Evolutionary conservation across 345 rosid species (phyloP), one percentile per base, ranked within the genome.

Genomic region (Camelina laxa): DNA sequence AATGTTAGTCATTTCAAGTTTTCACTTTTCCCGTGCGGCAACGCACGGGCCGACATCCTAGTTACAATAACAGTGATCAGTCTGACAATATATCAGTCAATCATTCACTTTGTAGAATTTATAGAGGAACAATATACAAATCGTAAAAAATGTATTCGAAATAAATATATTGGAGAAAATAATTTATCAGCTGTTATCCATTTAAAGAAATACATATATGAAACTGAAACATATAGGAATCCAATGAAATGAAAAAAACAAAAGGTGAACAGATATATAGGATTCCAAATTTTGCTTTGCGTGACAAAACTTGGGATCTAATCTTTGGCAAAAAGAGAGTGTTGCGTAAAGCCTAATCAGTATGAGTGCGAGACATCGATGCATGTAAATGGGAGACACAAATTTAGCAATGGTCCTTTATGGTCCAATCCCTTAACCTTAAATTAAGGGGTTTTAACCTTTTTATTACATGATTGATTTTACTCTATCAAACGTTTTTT

Each of bases 331-430:
- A 75, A 75, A 69, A 68, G 79, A 54, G 76, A 68, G 79, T 75
- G 69, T 75, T 75, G 80, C 80, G 71, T 76, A 76, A 69, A 76
- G 65, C 33, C 60, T 63, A 76, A 68, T 62, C 30, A 69, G 39
- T 10, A 70, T 69, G 71, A 76, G 71, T 63, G 80, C 70, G 66
- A 63, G 75, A 56, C 75, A 76, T 70, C 27, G 19, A 63, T 76
- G 75, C 66, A 76, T 76, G 75, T 47, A 47, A 56, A 69, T 44
- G n/a, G 80, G 80, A 62, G 65, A 76, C 79, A 75, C 4, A 41
- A 41, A 42, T 69, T 69, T 75, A 21, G 33, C 65, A 69, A 75
- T 54, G 74, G 65, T 60, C 79, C 79, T 16, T 22, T 75, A 54
- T 76, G 74, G 75, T 69, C 65, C 75, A 76, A 54, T 76, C 70